phyloP scores from a whole-genome alignment of 768 basidiomycete genomes.

The Termitomyces sp. region DNA sequence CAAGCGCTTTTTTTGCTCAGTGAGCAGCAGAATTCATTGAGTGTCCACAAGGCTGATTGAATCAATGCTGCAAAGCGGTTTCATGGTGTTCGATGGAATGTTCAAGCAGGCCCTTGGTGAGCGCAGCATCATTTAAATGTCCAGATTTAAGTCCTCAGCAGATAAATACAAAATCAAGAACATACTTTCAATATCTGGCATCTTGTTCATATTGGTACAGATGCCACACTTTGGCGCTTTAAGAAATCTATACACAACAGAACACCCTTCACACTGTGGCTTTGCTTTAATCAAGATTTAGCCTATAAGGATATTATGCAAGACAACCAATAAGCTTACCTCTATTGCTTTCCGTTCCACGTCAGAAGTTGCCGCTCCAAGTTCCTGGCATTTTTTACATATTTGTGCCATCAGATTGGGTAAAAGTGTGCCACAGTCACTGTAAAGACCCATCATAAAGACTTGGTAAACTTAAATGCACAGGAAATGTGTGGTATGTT shows the following conservation, averaged over 20 bases:
- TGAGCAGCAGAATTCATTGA: too few relatives aligned
- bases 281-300: neutral
- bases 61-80: too few relatives aligned
- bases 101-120: too few relatives aligned
- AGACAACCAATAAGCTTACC: neutral
- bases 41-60: too few relatives aligned
- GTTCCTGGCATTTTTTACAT: neutral
- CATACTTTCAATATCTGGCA: too few relatives aligned
- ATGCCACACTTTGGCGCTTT: neutral
- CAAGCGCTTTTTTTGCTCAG: too few relatives aligned
- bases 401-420: neutral
- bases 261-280: constrained; percentile 2
- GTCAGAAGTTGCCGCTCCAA: neutral
- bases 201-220: neutral
- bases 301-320: neutral
- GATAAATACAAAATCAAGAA: too few relatives aligned
- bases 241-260: neutral
- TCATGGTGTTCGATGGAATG: too few relatives aligned
- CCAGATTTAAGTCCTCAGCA: too few relatives aligned
- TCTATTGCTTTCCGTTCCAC: neutral
- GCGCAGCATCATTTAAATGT: too few relatives aligned
- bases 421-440: neutral
- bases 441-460: neutral
- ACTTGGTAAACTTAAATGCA: too few relatives aligned
- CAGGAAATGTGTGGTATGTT: neutral